Evolutionary conservation across 495 filamentous ascomycete species (phyloP).

Genomic region (Chaetomium fimeti): DNA sequence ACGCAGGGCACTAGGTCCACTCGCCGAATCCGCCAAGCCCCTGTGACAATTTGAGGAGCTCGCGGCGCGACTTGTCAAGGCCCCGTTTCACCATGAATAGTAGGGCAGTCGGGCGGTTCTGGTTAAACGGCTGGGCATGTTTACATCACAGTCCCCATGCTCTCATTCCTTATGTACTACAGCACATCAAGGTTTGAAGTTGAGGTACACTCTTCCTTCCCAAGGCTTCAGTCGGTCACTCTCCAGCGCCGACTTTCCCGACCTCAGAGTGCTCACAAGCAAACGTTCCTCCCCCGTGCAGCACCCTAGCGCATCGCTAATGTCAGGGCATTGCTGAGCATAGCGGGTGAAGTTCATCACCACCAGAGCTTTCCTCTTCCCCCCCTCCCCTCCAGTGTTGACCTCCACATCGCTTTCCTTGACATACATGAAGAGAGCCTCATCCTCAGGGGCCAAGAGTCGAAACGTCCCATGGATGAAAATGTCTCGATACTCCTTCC

Average conservation of each 20-base stretch:
- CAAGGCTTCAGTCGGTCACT: conserved; percentile 12
- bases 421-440: conserved; percentile 21
- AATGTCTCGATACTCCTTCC: conserved; percentile 52
- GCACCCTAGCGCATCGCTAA: conserved; percentile 1
- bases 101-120: not conserved
- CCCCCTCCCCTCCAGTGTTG: not conserved
- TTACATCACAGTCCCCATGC: no score
- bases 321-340: conserved; percentile 9
- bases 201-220: conserved; percentile 28
- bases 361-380: conserved; percentile 19
- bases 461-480: conserved; percentile 64
- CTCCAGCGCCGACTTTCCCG: not conserved
- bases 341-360: conserved; percentile 26
- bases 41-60: not conserved
- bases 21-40: not conserved
- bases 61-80: not conserved
- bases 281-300: conserved; percentile 3
- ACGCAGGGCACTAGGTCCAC: not conserved
- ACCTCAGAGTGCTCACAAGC: conserved; percentile 13
- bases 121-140: not conserved
- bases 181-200: conserved; percentile 2
- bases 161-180: not conserved
- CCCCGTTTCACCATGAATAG: not conserved
- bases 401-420: conserved; percentile 14
- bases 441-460: conserved; percentile 29